phyloP scores from a whole-genome alignment of 108 stramenopile genomes.

The Licmophora abbreviata region DNA sequence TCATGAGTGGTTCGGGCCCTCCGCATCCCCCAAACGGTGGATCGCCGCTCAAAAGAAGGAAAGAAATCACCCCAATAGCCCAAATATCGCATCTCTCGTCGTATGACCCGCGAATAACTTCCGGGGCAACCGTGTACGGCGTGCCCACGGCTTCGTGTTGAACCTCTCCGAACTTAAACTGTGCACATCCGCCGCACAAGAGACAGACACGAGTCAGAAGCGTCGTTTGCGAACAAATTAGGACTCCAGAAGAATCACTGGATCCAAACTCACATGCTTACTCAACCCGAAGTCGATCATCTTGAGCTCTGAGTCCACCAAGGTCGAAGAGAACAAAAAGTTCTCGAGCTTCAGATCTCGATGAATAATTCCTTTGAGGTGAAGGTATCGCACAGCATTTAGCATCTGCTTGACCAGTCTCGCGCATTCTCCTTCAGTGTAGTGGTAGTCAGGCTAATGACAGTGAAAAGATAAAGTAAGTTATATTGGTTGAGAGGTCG shows the following conservation, averaged over 20 bases:
- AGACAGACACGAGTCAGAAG: no score
- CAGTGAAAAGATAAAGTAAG: no score
- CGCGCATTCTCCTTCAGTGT: constrained; percentile 83
- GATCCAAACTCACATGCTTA: no score
- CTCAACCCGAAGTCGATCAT: constrained; percentile 91
- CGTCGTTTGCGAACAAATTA: no score
- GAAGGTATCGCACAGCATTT: constrained; percentile 76
- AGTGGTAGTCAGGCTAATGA: constrained; percentile 57
- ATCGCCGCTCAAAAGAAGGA: constrained; percentile 63
- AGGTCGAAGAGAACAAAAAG: constrained; percentile 69
- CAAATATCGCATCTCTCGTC: constrained; percentile 79
- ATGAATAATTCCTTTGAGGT: constrained; percentile 82
- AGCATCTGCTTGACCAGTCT: constrained; percentile 82
- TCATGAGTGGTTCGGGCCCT: constrained; percentile 64
- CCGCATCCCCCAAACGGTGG: constrained; percentile 80
- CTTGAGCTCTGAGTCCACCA: constrained; percentile 62
- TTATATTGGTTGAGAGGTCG: no score
- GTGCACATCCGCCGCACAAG: no score
- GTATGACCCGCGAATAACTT: constrained; percentile 67
- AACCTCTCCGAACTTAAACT: constrained; percentile 71
- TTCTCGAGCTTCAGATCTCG: constrained; percentile 86
- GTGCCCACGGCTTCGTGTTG: constrained; percentile 81
- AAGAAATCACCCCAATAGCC: constrained; percentile 79
- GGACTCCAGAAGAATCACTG: no score
- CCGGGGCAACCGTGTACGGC: constrained; percentile 77